Conservation (phyloP, 2,329 filamentous ascomycete genomes). For the Hyphodiscus sp. region DNA sequence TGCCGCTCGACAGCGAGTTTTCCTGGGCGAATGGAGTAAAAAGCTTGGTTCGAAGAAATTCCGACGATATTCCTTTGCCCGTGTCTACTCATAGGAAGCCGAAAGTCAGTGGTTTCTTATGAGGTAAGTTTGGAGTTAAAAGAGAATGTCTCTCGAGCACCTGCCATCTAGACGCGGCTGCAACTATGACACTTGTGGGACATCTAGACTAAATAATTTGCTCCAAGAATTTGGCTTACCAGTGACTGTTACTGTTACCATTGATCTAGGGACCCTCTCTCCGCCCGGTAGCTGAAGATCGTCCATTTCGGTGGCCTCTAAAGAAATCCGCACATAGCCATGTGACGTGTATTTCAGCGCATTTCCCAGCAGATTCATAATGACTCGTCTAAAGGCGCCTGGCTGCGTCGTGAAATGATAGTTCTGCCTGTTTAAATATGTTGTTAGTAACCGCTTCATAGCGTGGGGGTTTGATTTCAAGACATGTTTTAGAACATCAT, state of each 20-base stretch:
- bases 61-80: constrained; percentile 57
- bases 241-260: constrained; percentile 56
- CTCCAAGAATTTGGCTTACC: no score
- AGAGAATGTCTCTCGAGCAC: no score
- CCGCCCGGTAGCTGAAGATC: constrained; percentile 14
- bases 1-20: constrained; percentile 53
- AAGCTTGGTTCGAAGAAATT: constrained; percentile 54
- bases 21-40: constrained; percentile 62
- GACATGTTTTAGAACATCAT: no score
- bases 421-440: constrained; percentile 11
- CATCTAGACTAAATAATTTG: no score
- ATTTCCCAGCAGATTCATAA: constrained; percentile 60
- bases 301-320: constrained; percentile 23
- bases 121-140: no score
- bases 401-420: constrained; percentile 44
- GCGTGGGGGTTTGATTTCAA: no score
- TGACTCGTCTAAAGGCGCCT: constrained; percentile 43
- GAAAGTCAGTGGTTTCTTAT: no score
- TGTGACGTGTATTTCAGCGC: constrained; percentile 54
- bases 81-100: constrained; percentile 47
- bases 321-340: constrained; percentile 42
- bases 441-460: no score
- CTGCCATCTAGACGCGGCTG: no score
- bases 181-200: no score
- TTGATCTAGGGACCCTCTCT: constrained; percentile 19